A percentile compares a stretch with the other conserved stretches of the same genome.
These are phyloP conservation scores for Fusarium temperatum DNA, from an alignment of 2,329 filamentous ascomycete species.

Conservation along the genomic window DNA sequence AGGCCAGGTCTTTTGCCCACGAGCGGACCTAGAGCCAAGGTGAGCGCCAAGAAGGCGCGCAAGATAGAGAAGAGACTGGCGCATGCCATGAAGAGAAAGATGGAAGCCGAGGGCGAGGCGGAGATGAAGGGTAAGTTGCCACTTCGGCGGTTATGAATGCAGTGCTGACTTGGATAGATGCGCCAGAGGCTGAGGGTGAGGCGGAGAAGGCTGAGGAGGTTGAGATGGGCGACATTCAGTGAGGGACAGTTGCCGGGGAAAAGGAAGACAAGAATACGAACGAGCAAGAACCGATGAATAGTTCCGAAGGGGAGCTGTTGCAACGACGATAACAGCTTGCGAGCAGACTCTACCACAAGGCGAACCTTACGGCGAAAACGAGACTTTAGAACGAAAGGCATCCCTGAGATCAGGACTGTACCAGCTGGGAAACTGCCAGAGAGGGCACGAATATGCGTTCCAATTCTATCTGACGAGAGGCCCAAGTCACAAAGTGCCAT, in stretches of 20 bases:
- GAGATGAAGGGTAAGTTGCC: conserved; percentile 56
- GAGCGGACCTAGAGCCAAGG: conserved; percentile 60
- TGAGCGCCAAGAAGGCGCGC: conserved; percentile 65
- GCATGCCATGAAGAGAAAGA: conserved; percentile 62
- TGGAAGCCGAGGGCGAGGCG: conserved; percentile 59
- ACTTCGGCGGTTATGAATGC: not conserved
- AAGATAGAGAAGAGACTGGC: conserved; percentile 65
- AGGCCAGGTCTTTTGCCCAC: conserved; percentile 63
- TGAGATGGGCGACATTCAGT: conserved; percentile 43
- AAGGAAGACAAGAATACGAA: not conserved
- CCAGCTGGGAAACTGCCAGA: not conserved
- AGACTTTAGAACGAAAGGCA: not conserved
- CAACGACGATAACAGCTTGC: not conserved
- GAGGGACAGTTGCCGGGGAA: not conserved
- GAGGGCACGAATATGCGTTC: not conserved
- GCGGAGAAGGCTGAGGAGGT: conserved; percentile 37
- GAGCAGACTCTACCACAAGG: not conserved
- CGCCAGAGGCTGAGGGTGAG: conserved; percentile 30
- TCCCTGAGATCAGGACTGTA: not conserved
- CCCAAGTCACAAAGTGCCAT: too few species aligned
- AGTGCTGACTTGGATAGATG: conserved; percentile 30
- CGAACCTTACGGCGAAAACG: not conserved
- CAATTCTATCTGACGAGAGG: too few species aligned
- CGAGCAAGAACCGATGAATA: not conserved
- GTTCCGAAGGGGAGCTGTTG: not conserved